A percentile compares a stretch with the other conserved stretches of the same genome.
phyloP scores from a whole-genome alignment of 2,329 filamentous ascomycete genomes.

The Neocatenulostroma microsporum region DNA sequence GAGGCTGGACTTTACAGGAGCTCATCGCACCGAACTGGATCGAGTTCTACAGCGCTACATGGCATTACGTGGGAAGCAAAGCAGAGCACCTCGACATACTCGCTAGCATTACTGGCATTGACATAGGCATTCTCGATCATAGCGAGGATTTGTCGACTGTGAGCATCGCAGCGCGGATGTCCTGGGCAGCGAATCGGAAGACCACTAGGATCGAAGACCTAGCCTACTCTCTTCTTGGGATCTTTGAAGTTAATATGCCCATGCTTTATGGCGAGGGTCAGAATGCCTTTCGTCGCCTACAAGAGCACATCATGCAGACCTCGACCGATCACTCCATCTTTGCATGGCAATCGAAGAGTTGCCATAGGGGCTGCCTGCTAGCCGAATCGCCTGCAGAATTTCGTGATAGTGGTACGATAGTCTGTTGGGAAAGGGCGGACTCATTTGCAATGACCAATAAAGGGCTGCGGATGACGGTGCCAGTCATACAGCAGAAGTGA shows the following conservation, averaged over 20 bases:
- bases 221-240: constrained; percentile 13
- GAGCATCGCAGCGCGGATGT: constrained; percentile 3
- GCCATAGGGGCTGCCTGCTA: neutral
- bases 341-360: neutral
- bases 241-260: constrained; percentile 9
- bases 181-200: constrained; percentile 10
- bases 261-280: constrained; percentile 14
- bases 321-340: neutral
- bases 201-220: constrained; percentile 12
- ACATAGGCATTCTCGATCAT: neutral
- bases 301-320: too few relatives aligned
- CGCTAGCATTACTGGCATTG: neutral
- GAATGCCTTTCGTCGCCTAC: too few relatives aligned
- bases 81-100: neutral
- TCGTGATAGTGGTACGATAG: neutral
- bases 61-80: too few relatives aligned
- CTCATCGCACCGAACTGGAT: neutral
- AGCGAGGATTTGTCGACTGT: neutral
- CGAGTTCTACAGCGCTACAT: neutral
- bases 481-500: too few relatives aligned
- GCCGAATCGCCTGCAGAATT: neutral
- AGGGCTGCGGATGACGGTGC: too few relatives aligned
- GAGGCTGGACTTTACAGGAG: constrained; percentile 1
- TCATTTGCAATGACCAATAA: neutral
- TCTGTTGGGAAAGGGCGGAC: neutral